Base-by-base conservation (phyloP, 345 rosid species). In the Ricinus communis region DNA sequence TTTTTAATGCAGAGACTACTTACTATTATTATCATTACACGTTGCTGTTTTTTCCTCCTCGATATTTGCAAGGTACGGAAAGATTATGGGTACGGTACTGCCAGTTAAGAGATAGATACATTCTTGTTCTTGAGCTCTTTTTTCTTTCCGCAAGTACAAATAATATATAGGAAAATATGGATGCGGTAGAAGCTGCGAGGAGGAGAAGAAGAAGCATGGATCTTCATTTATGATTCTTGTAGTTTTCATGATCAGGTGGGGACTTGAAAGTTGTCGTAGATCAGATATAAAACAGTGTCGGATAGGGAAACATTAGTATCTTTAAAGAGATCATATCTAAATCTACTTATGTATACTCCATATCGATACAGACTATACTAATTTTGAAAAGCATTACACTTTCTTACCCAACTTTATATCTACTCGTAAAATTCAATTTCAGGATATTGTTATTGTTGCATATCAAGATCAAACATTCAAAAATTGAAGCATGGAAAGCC, bases 21-120 rank as follows among this genome's bases (percentile, higher is more conserved):
- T 9, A 36, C 8, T 15, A 12, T 15, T 43, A 43, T 3, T 40
- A 57, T 58, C 2, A 8, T 59, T 56, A n/a, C 11, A 19, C 8
- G n/a, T n/a, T n/a, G n/a, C n/a, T n/a, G n/a, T n/a, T n/a, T n/a
- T 57, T 14, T 27, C 14, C 49, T 33, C 45, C n/a, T 38, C 18
- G 24, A 21, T 5, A 47, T 21, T 0, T 21, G 49, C 27, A 28
- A 67, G 56, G 68, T 53, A 74, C 77, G 77, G 77, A 74, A 40
- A 27, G 53, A 63, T 45, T n/a, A 15, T 61, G 72, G 47, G 72
- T 60, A 67, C 72, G 73, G 62, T 5, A 43, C 36, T 68, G 55
- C 69, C 69, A 52, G 73, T 24, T 21, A 14, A 62, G 72, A 41
- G 6, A 11, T 31, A 36, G 49, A 47, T 47, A 59, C 43, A 5